phyloP scores from a whole-genome alignment of 129 eudicot species.

The Artemisia annua region DNA sequence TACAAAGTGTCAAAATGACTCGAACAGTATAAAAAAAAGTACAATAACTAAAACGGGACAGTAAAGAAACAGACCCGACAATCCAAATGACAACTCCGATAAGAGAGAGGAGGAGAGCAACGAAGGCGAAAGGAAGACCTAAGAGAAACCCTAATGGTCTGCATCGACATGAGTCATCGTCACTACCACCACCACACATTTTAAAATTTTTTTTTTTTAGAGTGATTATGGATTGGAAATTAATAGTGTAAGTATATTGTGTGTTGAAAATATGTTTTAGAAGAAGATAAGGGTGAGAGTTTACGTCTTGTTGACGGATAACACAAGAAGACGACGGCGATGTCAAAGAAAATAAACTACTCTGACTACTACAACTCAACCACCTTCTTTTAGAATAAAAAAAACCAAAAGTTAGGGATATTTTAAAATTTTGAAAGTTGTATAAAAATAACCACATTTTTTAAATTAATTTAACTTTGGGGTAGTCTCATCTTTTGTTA shows the following conservation, averaged over 20 bases:
- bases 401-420: no score
- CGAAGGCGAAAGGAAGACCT: conserved; percentile 80
- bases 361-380: conserved; percentile 26
- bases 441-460: no score
- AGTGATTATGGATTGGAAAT: conserved; percentile 11
- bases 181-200: conserved; percentile 36
- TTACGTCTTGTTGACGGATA: conserved; percentile 34
- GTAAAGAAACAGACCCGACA: conserved; percentile 52
- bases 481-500: no score
- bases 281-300: conserved; percentile 5
- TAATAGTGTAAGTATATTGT: neutral
- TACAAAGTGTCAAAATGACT: no score
- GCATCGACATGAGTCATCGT: conserved; percentile 58
- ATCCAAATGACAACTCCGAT: conserved; percentile 78
- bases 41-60: neutral
- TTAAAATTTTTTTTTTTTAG: no score
- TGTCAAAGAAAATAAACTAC: neutral
- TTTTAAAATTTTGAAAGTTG: no score
- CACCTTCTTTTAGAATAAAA: neutral
- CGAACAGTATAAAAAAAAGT: no score
- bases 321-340: conserved; percentile 25
- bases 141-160: conserved; percentile 73
- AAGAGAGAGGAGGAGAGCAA: conserved; percentile 65
- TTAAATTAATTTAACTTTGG: no score
- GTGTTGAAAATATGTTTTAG: conserved; percentile 1